Evolutionary conservation across 495 filamentous ascomycete genomes (phyloP).

Genomic region (Apiosordaria backusii): DNA sequence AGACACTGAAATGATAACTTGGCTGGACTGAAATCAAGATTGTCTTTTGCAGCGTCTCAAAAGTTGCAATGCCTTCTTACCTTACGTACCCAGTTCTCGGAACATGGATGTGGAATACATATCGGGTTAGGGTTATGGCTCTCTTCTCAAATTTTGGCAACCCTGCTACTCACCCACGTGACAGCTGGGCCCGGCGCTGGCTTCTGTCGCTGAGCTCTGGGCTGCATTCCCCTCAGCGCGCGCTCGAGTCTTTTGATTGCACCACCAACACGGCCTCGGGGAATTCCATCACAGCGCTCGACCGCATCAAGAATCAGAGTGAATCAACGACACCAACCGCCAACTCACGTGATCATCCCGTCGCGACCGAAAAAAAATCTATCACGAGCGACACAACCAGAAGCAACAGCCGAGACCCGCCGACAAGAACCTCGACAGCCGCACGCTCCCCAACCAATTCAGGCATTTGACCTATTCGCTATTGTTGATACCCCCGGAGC

Average conservation of each 20-base stretch:
- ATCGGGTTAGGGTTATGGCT: not conserved
- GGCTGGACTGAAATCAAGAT: no score
- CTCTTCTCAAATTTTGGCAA: not conserved
- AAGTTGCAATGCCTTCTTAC: not conserved
- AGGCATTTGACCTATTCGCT: slow-evolving; percentile 1
- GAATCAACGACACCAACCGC: slow-evolving; percentile 22
- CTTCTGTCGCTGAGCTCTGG: not conserved
- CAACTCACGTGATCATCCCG: slow-evolving; percentile 38
- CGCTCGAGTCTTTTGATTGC: not conserved
- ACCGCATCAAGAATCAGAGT: slow-evolving; percentile 20
- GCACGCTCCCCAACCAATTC: slow-evolving; percentile 8
- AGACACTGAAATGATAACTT: no score
- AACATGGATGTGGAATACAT: not conserved
- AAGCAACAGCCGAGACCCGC: not conserved
- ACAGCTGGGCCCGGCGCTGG: not conserved
- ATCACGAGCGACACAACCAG: slow-evolving; percentile 11
- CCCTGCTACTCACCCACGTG: not conserved
- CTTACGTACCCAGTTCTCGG: no score
- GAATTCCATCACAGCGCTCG: slow-evolving; percentile 21
- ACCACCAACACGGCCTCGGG: slow-evolving; percentile 12
- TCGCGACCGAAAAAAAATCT: slow-evolving; percentile 34
- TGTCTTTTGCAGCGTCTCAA: not conserved
- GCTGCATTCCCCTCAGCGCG: not conserved
- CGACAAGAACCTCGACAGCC: slow-evolving; percentile 10
- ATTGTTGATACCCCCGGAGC: slow-evolving; percentile 16